Percentiles rank a stretch among this genome's conserved stretches.
Conservation (phyloP, 164 flowering plant genomes). For the Aristolochia fimbriata region DNA sequence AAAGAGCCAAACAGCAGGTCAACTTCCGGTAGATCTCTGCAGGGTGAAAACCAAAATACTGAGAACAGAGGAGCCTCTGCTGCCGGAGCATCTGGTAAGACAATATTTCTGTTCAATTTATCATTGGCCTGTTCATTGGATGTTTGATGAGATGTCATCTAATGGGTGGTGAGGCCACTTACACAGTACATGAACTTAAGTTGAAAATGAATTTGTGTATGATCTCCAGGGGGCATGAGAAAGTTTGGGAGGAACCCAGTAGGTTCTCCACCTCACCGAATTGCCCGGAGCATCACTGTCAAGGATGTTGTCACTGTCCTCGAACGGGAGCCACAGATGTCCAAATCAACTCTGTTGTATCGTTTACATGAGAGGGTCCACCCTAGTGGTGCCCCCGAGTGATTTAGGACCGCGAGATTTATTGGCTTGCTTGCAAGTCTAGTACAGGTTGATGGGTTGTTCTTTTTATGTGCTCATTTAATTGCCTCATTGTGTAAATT, state of each 20-base stretch:
- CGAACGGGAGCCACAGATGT: constrained; percentile 83
- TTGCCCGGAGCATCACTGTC: constrained; percentile 40
- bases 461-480: no score
- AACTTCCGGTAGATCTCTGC: constrained; percentile 29
- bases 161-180: no score
- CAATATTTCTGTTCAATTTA: neutral
- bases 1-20: constrained; percentile 39
- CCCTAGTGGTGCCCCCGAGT: constrained; percentile 22
- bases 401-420: neutral
- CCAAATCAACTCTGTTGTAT: constrained; percentile 51
- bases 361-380: constrained; percentile 45
- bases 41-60: constrained; percentile 39
- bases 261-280: constrained; percentile 22
- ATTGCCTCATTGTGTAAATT: no score
- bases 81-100: constrained; percentile 34
- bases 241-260: constrained; percentile 43
- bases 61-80: constrained; percentile 39
- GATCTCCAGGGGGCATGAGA: constrained; percentile 32
- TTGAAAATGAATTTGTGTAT: neutral
- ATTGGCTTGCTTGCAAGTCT: no score
- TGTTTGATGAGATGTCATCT: no score
- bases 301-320: constrained; percentile 75
- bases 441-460: no score
- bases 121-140: neutral
- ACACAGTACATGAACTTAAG: neutral